Percentiles rank a stretch among this genome's conserved stretches.
Conservation (phyloP, 495 filamentous ascomycete species). For the Daldinia bambusicola region DNA sequence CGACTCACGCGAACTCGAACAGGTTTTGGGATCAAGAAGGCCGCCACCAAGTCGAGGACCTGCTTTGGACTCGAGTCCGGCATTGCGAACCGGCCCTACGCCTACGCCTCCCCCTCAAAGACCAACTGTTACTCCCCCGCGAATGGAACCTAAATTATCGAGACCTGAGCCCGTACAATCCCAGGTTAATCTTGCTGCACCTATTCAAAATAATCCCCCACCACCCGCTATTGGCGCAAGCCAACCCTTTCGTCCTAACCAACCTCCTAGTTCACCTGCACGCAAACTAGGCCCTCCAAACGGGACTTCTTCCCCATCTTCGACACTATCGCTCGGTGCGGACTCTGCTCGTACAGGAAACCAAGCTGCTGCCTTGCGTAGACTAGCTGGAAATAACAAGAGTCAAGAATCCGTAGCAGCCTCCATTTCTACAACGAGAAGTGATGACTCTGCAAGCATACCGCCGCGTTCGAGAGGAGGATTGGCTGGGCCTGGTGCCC, state of each 20-base stretch:
- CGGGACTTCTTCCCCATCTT: conserved; percentile 54
- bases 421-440: conserved; percentile 54
- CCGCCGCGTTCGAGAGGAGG: conserved; percentile 62
- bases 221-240: conserved; percentile 25
- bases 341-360: conserved; percentile 58
- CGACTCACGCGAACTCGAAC: conserved; percentile 78
- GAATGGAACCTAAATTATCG: conserved; percentile 37
- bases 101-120: conserved; percentile 49
- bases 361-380: conserved; percentile 55
- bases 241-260: conserved; percentile 35
- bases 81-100: conserved; percentile 34
- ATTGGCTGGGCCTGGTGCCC: conserved; percentile 49
- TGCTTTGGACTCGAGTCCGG: conserved; percentile 46
- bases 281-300: conserved; percentile 52
- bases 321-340: conserved; percentile 47
- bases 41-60: conserved; percentile 48
- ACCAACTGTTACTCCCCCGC: conserved; percentile 52
- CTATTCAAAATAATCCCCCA: conserved; percentile 32
- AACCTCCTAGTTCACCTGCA: conserved; percentile 41
- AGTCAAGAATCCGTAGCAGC: conserved; percentile 66
- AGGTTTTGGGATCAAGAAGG: conserved; percentile 65
- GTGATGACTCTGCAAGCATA: conserved; percentile 59
- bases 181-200: conserved; percentile 33
- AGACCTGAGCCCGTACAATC: conserved; percentile 36
- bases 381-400: conserved; percentile 60